Conservation (phyloP, 352 stramenopile species). For the Pythium angustatum region DNA sequence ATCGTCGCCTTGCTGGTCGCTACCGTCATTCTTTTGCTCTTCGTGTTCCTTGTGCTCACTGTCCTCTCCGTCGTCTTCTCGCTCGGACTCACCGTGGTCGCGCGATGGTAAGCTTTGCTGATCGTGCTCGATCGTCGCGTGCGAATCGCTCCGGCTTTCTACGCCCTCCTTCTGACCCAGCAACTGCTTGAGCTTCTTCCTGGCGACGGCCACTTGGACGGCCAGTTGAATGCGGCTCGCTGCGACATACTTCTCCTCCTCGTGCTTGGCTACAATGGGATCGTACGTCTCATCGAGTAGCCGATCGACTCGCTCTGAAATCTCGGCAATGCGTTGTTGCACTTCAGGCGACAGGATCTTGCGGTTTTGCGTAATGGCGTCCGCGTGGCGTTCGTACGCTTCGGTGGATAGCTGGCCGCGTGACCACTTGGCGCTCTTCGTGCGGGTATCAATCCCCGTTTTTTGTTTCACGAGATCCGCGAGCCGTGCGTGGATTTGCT, state of each 20-base stretch:
- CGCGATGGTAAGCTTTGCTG: slow-evolving; percentile 7
- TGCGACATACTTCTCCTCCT: slow-evolving; percentile 29
- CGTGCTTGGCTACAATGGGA: slow-evolving; percentile 26
- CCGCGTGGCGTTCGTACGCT: slow-evolving; percentile 35
- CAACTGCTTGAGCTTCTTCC: slow-evolving; percentile 47
- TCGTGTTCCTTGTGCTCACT: background rate
- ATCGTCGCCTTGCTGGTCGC: slow-evolving; percentile 2
- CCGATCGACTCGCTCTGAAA: slow-evolving; percentile 38
- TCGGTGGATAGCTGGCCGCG: slow-evolving; percentile 26
- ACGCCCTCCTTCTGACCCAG: slow-evolving; percentile 22
- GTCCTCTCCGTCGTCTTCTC: background rate
- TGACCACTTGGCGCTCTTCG: slow-evolving; percentile 25
- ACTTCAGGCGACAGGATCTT: slow-evolving; percentile 31
- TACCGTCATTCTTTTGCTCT: slow-evolving; percentile 15
- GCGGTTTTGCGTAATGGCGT: slow-evolving; percentile 28
- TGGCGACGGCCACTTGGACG: slow-evolving; percentile 42
- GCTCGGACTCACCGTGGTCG: slow-evolving; percentile 7
- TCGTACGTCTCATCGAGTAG: slow-evolving; percentile 47
- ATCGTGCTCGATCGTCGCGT: slow-evolving; percentile 14
- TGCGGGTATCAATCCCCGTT: slow-evolving; percentile 21
- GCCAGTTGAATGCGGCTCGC: slow-evolving; percentile 49
- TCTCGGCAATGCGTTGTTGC: slow-evolving; percentile 44
- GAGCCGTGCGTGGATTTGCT: slow-evolving; percentile 18
- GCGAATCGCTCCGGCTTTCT: background rate
- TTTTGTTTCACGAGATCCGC: slow-evolving; percentile 24